These are phyloP conservation scores for Apiospora marii DNA, from an alignment of 2,329 filamentous ascomycete species.

Conservation along the genomic window DNA sequence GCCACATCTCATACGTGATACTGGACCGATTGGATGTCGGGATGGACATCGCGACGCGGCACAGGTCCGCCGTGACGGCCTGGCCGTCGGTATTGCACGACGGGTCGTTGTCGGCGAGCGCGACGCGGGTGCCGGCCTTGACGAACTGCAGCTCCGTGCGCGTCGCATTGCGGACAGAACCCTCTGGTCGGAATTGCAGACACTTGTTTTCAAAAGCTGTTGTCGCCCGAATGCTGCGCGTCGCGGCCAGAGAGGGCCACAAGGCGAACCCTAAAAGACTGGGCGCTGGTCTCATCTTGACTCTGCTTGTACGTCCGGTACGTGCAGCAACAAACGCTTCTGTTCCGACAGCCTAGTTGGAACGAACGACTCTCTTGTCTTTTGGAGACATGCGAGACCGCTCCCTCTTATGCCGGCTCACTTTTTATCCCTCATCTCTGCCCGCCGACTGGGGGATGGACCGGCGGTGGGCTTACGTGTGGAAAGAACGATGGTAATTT, in stretches of 20 bases:
- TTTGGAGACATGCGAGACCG: background rate
- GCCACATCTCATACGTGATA: conserved; percentile 55
- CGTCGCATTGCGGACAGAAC: conserved; percentile 26
- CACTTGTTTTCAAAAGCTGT: conserved; percentile 23
- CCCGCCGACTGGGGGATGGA: background rate
- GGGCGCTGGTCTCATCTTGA: background rate
- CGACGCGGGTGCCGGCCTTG: conserved; percentile 30
- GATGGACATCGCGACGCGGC: conserved; percentile 40
- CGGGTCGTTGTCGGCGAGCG: conserved; percentile 34
- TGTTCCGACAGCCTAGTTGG: background rate
- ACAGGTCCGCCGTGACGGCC: conserved; percentile 34
- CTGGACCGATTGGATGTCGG: conserved; percentile 47
- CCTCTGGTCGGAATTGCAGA: conserved; percentile 29
- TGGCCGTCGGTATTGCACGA: conserved; percentile 32
- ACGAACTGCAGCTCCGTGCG: conserved; percentile 34
- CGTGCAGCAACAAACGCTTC: background rate
- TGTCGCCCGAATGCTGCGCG: background rate
- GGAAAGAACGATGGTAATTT: background rate
- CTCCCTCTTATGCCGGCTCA: background rate
- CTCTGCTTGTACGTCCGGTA: background rate
- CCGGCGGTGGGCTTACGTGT: background rate
- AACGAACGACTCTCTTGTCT: background rate
- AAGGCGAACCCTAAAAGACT: background rate
- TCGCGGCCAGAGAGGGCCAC: background rate
- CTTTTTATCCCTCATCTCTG: background rate